A percentile compares a stretch with the other conserved stretches of the same genome.
These are phyloP conservation scores for rapeseed (Brassica napus) DNA, from an alignment of 345 rosid species.

Conservation along the genomic window DNA sequence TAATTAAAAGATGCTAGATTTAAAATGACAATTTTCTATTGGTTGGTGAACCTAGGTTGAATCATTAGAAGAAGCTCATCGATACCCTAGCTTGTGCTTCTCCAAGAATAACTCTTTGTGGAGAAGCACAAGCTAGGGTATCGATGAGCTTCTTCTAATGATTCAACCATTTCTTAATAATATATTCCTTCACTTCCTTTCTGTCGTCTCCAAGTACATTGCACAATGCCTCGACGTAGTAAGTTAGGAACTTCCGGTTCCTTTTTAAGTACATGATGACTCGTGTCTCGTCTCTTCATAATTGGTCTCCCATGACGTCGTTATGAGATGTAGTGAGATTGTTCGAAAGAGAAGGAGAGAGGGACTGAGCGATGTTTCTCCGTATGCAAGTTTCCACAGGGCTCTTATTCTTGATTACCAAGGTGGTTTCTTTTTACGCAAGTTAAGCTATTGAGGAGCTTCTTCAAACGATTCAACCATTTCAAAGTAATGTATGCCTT, in stretches of 20 bases:
- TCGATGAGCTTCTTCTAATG: neutral
- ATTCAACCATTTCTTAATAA: conserved; percentile 3
- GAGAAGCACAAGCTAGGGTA: conserved; percentile 8
- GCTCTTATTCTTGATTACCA: neutral
- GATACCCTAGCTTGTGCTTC: too few relatives aligned
- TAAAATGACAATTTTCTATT: too few relatives aligned
- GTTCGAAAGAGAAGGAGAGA: neutral
- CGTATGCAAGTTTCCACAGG: neutral
- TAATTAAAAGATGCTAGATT: too few relatives aligned
- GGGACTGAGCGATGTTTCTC: neutral
- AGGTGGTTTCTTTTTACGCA: neutral
- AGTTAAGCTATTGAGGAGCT: neutral
- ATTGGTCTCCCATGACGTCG: neutral
- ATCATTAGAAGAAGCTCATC: too few relatives aligned
- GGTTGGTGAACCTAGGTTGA: too few relatives aligned
- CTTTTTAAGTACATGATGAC: neutral
- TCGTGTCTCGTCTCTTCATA: conserved; percentile 8
- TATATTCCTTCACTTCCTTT: conserved; percentile 20
- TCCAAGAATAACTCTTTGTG: too few relatives aligned
- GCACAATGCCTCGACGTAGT: conserved; percentile 30
- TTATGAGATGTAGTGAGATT: neutral
- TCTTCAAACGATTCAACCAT: too few relatives aligned
- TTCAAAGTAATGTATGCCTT: too few relatives aligned
- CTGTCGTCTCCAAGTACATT: conserved; percentile 12
- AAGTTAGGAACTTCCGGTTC: conserved; percentile 14